phyloP scores from a whole-genome alignment of 805 yeast species.

The Grigorovia jiainica region DNA sequence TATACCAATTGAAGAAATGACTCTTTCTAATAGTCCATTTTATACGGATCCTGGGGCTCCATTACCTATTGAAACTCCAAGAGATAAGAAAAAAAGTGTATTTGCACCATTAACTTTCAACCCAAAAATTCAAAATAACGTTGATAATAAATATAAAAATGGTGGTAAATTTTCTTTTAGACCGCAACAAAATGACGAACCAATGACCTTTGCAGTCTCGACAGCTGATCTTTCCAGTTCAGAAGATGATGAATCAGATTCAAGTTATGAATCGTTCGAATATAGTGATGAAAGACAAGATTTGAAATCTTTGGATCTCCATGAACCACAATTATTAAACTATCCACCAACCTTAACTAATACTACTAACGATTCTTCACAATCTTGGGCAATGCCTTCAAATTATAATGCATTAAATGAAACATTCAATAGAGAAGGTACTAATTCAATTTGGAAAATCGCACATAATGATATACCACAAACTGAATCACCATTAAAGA shows the following conservation, averaged over 20 bases:
- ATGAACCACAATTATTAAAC: slow-evolving; percentile 12
- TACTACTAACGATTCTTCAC: slow-evolving; percentile 8
- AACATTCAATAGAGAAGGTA: slow-evolving; percentile 10
- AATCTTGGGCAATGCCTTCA: slow-evolving; percentile 8
- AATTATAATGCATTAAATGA: slow-evolving; percentile 7
- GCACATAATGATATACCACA: slow-evolving; percentile 13
- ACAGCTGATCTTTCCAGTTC: slow-evolving; percentile 25
- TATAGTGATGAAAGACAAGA: slow-evolving; percentile 13
- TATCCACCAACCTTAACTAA: slow-evolving; percentile 8
- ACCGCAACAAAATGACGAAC: slow-evolving; percentile 24
- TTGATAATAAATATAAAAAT: slow-evolving; percentile 76
- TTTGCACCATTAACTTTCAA: slow-evolving; percentile 79
- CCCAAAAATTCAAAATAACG: slow-evolving; percentile 62
- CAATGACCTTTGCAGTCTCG: slow-evolving; percentile 25
- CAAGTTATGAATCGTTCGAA: slow-evolving; percentile 20
- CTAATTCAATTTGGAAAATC: slow-evolving; percentile 22
- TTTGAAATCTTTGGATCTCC: slow-evolving; percentile 12
- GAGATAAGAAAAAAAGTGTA: slow-evolving; percentile 43
- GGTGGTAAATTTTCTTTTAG: slow-evolving; percentile 77
- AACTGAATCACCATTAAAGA: slow-evolving; percentile 15
- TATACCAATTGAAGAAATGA: slow-evolving; percentile 52
- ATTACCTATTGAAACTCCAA: slow-evolving; percentile 47
- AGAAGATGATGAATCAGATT: slow-evolving; percentile 26
- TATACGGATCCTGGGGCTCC: slow-evolving; percentile 84
- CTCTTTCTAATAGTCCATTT: slow-evolving; percentile 41